Percentiles rank a stretch among this genome's conserved stretches.
phyloP scores from a whole-genome alignment of 768 basidiomycete species.

The Calvatia gigantea region DNA sequence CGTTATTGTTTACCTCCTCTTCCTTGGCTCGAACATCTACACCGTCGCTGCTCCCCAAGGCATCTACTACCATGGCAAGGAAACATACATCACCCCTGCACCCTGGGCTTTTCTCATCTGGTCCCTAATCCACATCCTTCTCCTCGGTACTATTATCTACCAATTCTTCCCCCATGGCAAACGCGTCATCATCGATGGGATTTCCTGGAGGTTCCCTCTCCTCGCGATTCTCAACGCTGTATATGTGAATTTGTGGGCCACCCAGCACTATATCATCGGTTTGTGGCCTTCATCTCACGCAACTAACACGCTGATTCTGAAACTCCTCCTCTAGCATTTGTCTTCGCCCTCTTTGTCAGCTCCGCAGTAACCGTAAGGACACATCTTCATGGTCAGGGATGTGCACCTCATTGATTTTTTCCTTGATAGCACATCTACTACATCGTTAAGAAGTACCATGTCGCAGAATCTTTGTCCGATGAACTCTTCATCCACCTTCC shows the following conservation, averaged over 20 bases:
- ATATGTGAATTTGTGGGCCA: constrained; percentile 87
- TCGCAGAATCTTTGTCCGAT: constrained; percentile 59
- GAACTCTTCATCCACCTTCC: constrained; percentile 94
- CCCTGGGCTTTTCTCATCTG: constrained; percentile 92
- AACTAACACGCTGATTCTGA: constrained; percentile 1
- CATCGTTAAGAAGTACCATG: constrained; percentile 83
- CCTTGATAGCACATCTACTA: constrained; percentile 97
- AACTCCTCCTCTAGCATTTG: constrained; percentile 54
- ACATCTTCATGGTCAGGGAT: constrained; percentile 24
- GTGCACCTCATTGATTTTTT: constrained; percentile 23
- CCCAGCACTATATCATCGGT: constrained; percentile 67
- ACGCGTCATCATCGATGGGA: constrained; percentile 75
- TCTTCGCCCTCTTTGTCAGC: constrained; percentile 85
- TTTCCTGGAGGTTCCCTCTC: constrained; percentile 90
- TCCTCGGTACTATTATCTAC: constrained; percentile 89
- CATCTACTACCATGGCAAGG: constrained; percentile 70
- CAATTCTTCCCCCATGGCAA: constrained; percentile 83
- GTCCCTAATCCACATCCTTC: constrained; percentile 86
- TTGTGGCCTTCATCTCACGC: constrained; percentile 12
- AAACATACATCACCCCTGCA: constrained; percentile 94
- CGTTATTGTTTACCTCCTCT: constrained; percentile 77
- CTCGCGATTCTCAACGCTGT: constrained; percentile 84
- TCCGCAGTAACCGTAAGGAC: constrained; percentile 51
- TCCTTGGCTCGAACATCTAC: constrained; percentile 91
- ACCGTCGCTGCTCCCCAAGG: constrained; percentile 73